These are phyloP conservation scores for Jimgerdemannia flammicorona DNA, from an alignment of 192 early-diverging fungal species.

Conservation along the genomic window DNA sequence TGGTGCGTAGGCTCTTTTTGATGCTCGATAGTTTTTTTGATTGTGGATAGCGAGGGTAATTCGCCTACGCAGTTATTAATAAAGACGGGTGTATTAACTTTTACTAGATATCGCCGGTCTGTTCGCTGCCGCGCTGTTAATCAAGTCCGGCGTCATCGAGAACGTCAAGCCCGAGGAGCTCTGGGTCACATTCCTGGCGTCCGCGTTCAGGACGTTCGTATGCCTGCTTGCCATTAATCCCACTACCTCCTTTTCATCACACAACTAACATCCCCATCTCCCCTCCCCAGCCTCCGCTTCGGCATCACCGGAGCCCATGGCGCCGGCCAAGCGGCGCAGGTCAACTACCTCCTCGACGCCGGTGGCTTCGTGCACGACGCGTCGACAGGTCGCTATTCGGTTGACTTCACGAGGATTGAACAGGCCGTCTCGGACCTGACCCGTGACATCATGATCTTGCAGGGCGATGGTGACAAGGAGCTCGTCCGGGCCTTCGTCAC, in stretches of 20 bases:
- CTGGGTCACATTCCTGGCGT: conserved; percentile 70
- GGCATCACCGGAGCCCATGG: conserved; percentile 70
- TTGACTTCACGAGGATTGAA: conserved; percentile 55
- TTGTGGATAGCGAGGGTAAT: no score
- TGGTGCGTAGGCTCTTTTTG: conserved; percentile 18
- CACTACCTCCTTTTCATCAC: background rate
- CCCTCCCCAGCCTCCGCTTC: conserved; percentile 53
- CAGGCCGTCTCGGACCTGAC: conserved; percentile 58
- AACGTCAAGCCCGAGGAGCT: conserved; percentile 57
- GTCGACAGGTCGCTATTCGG: conserved; percentile 42
- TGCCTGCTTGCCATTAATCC: no score
- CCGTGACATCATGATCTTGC: conserved; percentile 60
- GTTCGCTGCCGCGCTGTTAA: conserved; percentile 55
- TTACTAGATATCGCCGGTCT: conserved; percentile 59
- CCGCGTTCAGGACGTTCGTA: conserved; percentile 48
- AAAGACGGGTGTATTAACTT: no score
- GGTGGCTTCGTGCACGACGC: conserved; percentile 54
- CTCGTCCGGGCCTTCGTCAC: conserved; percentile 53
- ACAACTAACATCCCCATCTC: background rate
- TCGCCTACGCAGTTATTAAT: background rate
- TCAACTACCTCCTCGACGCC: conserved; percentile 63
- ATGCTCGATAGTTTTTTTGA: conserved; percentile 2
- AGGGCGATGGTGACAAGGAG: conserved; percentile 67
- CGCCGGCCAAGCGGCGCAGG: conserved; percentile 67
- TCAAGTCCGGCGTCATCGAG: conserved; percentile 54